Evolutionary conservation across 169 alveolate genomes (phyloP).

Genomic region (Babesia gibsoni): DNA sequence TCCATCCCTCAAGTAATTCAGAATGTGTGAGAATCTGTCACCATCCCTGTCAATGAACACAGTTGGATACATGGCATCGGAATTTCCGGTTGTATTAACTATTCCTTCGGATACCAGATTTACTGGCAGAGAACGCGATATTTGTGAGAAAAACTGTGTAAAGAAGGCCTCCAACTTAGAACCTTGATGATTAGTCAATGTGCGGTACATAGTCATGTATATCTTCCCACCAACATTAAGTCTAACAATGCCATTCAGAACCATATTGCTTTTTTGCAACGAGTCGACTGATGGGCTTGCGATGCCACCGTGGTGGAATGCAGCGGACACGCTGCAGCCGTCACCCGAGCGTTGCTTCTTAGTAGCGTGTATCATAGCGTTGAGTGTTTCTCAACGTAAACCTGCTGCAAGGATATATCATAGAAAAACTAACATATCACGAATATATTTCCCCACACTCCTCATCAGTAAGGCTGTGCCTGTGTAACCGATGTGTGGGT

Average conservation of each 20-base stretch:
- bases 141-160: constrained; percentile 15
- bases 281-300: background rate
- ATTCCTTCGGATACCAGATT: background rate
- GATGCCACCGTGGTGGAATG: background rate
- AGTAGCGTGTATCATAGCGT: background rate
- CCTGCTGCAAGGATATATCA: too few relatives aligned
- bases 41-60: constrained; percentile 66
- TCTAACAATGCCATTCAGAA: constrained; percentile 20
- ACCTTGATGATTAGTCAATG: constrained; percentile 10
- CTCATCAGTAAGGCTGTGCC: too few relatives aligned
- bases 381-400: too few relatives aligned
- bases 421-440: too few relatives aligned
- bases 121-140: background rate
- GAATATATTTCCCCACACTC: too few relatives aligned
- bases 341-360: constrained; percentile 25
- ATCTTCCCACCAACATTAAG: constrained; percentile 57
- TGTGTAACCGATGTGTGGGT: too few relatives aligned
- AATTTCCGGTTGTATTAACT: constrained; percentile 2
- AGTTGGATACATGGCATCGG: constrained; percentile 10
- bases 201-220: constrained; percentile 50
- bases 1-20: constrained; percentile 55
- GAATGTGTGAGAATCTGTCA: constrained; percentile 17
- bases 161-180: constrained; percentile 34
- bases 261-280: background rate
- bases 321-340: background rate